Evolutionary conservation across 2,329 filamentous ascomycete genomes (phyloP).

Genomic region (Geoglossum cookeanum): DNA sequence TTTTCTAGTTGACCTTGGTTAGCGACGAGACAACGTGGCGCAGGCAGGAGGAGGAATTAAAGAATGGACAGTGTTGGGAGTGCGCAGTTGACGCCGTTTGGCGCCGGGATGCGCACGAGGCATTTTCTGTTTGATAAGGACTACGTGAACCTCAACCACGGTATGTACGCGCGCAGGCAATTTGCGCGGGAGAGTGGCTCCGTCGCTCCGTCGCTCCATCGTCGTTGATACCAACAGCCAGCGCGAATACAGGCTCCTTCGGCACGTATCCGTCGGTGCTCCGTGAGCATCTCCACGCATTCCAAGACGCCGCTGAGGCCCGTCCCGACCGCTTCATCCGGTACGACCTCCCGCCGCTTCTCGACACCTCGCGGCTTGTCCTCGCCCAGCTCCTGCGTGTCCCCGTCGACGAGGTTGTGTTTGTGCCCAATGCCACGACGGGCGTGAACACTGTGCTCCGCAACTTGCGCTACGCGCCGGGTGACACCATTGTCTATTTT

Average conservation of each 20-base stretch:
- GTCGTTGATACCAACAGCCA: too few species aligned
- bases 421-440: constrained; percentile 65
- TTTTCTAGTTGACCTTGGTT: too few species aligned
- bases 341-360: constrained; percentile 39
- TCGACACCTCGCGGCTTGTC: constrained; percentile 45
- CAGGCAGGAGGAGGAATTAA: too few species aligned
- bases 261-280: constrained; percentile 52
- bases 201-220: too few species aligned
- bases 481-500: constrained; percentile 66
- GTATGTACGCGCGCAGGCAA: constrained; percentile 23
- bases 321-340: constrained; percentile 60
- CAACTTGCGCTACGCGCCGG: constrained; percentile 45
- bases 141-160: constrained; percentile 65
- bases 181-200: not conserved
- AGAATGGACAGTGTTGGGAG: too few species aligned
- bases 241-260: constrained; percentile 43
- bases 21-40: too few species aligned
- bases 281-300: constrained; percentile 37
- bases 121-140: constrained; percentile 49
- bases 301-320: constrained; percentile 47
- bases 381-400: constrained; percentile 48
- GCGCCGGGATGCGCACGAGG: constrained; percentile 31
- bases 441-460: constrained; percentile 64
- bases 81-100: constrained; percentile 23
- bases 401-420: constrained; percentile 46